Conservation (phyloP, 2,329 filamentous ascomycete genomes). For the Fusarium tupiense region DNA sequence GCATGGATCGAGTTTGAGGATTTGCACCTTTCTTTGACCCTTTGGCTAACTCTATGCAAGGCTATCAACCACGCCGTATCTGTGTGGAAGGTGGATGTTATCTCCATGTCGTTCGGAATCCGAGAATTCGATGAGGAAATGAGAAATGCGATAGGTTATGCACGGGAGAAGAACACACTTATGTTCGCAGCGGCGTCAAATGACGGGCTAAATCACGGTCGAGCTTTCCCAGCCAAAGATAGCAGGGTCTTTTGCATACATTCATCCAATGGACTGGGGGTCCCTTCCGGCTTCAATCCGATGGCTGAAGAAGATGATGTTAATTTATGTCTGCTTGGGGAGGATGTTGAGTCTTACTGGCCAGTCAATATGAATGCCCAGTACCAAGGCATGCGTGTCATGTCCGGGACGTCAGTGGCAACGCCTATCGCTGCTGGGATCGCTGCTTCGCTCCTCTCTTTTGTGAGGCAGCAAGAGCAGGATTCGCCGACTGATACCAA, state of each 20-base stretch:
- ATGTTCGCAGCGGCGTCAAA: constrained; percentile 26
- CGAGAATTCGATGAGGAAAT: background rate
- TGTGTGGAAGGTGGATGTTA: background rate
- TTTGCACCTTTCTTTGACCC: background rate
- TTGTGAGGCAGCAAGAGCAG: background rate
- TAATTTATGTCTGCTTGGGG: constrained; percentile 11
- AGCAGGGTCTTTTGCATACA: constrained; percentile 20
- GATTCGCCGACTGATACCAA: background rate
- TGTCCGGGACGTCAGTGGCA: background rate
- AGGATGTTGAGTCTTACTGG: constrained; percentile 17
- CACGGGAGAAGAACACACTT: background rate
- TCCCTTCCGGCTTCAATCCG: constrained; percentile 10
- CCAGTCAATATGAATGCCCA: background rate
- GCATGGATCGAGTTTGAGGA: background rate
- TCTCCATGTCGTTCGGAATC: constrained; percentile 18
- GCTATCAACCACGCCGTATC: background rate
- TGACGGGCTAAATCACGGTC: background rate
- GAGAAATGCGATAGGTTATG: too few species aligned
- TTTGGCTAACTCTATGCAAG: background rate
- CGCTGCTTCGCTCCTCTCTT: background rate
- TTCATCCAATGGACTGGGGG: background rate
- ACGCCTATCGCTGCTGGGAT: background rate
- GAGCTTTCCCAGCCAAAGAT: constrained; percentile 18
- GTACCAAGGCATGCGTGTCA: background rate
- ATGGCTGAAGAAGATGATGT: background rate